Evolutionary conservation across 2,329 filamentous ascomycete genomes (phyloP).

Genomic region (Alternaria triticimaculans): DNA sequence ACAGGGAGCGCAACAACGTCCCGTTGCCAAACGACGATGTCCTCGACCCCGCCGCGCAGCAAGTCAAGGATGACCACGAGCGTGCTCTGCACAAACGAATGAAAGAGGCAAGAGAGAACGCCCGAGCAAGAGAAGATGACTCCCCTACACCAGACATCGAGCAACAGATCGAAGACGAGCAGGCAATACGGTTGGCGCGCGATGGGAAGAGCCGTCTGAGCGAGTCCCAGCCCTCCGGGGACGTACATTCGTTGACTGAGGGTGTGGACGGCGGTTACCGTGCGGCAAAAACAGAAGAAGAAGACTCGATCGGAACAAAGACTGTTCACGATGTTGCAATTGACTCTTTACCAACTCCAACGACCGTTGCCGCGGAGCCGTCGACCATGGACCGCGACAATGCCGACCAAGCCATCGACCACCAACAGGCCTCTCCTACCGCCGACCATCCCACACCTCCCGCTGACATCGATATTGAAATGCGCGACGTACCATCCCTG

Average conservation of each 20-base stretch:
- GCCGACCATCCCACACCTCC: constrained; percentile 46
- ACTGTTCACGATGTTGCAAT: constrained; percentile 26
- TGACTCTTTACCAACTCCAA: constrained; percentile 47
- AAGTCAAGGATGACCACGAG: constrained; percentile 62
- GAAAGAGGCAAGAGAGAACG: constrained; percentile 50
- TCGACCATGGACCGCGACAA: constrained; percentile 31
- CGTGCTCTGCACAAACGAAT: constrained; percentile 58
- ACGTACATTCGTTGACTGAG: constrained; percentile 29
- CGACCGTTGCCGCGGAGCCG: constrained; percentile 43
- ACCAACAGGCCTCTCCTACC: constrained; percentile 16
- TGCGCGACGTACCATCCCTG: constrained; percentile 35
- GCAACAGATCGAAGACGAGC: constrained; percentile 62
- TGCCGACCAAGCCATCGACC: constrained; percentile 18
- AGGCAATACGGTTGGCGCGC: constrained; percentile 49
- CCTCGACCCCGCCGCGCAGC: constrained; percentile 46
- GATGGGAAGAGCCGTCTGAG: constrained; percentile 40
- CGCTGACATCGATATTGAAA: constrained; percentile 44
- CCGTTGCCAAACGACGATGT: constrained; percentile 39
- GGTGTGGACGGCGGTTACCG: constrained; percentile 28
- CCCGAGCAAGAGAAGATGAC: constrained; percentile 49
- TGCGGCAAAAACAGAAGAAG: constrained; percentile 10
- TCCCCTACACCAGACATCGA: constrained; percentile 66
- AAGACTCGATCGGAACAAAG: constrained; percentile 16
- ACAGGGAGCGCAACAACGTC: constrained; percentile 45
- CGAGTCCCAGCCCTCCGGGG: constrained; percentile 21